These are phyloP conservation scores for Aspergillus cavernicola DNA, from an alignment of 495 filamentous ascomycete genomes.

Conservation along the genomic window DNA sequence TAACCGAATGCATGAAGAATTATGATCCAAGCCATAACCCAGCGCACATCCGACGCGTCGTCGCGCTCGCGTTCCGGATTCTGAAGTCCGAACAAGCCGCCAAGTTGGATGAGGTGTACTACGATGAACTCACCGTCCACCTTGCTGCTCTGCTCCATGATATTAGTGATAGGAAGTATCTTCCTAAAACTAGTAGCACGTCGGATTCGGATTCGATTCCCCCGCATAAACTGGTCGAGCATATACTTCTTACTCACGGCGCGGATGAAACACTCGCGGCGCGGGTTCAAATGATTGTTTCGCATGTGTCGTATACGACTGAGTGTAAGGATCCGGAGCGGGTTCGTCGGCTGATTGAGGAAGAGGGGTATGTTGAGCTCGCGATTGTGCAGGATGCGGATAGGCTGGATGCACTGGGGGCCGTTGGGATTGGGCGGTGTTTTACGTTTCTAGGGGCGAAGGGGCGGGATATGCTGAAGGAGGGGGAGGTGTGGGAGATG, in stretches of 20 bases:
- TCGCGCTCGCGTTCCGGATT: slow-evolving; percentile 63
- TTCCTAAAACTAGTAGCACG: slow-evolving; percentile 14
- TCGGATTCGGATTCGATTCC: slow-evolving; percentile 31
- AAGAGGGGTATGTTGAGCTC: slow-evolving; percentile 61
- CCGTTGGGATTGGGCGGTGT: slow-evolving; percentile 71
- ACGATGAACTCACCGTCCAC: slow-evolving; percentile 56
- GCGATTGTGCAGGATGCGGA: slow-evolving; percentile 89
- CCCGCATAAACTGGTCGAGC: slow-evolving; percentile 49
- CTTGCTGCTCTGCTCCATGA: slow-evolving; percentile 82
- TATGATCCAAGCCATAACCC: slow-evolving; percentile 88
- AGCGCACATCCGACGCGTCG: slow-evolving; percentile 75
- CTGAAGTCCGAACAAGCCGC: slow-evolving; percentile 40
- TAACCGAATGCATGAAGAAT: slow-evolving; percentile 68
- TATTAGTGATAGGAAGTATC: slow-evolving; percentile 82
- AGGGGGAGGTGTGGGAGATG: slow-evolving; percentile 48
- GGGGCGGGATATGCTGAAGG: slow-evolving; percentile 29
- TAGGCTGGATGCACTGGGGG: slow-evolving; percentile 82
- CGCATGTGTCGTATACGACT: slow-evolving; percentile 71
- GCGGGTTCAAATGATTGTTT: slow-evolving; percentile 64
- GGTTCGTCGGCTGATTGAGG: slow-evolving; percentile 48
- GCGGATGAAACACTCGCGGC: slow-evolving; percentile 51
- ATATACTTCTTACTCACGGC: slow-evolving; percentile 56
- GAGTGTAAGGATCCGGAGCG: slow-evolving; percentile 58
- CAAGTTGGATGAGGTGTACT: slow-evolving; percentile 20
- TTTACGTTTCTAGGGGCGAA: slow-evolving; percentile 75